A percentile compares a stretch with the other conserved stretches of the same genome.
These are phyloP conservation scores for Syncephalastrum racemosum DNA, from an alignment of 371 early-diverging fungal genomes.

Conservation along the genomic window DNA sequence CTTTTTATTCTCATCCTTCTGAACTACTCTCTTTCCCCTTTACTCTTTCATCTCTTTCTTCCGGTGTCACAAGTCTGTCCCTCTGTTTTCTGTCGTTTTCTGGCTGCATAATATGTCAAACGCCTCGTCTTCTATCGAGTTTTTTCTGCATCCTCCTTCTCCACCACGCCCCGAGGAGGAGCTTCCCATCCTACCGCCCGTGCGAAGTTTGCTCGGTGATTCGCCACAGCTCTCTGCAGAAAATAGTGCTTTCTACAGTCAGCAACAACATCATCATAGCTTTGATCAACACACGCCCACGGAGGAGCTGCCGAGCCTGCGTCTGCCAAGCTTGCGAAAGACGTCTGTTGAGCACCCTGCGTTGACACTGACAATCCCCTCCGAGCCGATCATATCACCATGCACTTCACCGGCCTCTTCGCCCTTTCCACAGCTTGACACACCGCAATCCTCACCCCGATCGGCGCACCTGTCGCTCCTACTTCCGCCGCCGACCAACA, in stretches of 20 bases:
- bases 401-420: conserved; percentile 11
- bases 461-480: conserved; percentile 14
- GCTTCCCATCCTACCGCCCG: conserved; percentile 17
- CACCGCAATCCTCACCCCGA: conserved; percentile 21
- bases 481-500: conserved; percentile 20
- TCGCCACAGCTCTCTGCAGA: too few species aligned
- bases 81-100: conserved; percentile 7
- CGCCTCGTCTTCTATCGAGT: conserved; percentile 18
- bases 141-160: conserved; percentile 28
- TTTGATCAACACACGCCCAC: too few species aligned
- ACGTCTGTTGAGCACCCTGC: not conserved
- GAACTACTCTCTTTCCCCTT: too few species aligned
- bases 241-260: too few species aligned
- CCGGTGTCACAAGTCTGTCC: not conserved
- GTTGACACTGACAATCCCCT: conserved; percentile 4
- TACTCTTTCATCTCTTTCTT: too few species aligned
- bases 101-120: conserved; percentile 8
- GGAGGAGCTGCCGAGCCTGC: too few species aligned
- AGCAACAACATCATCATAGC: conserved; percentile 1
- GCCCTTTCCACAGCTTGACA: conserved; percentile 19
- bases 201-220: conserved; percentile 7
- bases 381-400: conserved; percentile 10
- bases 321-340: too few species aligned
- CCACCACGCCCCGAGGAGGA: conserved; percentile 15
- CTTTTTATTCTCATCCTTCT: too few species aligned